Evolutionary conservation across 768 basidiomycete genomes (phyloP).

Genomic region (Lentinula detonsa): DNA sequence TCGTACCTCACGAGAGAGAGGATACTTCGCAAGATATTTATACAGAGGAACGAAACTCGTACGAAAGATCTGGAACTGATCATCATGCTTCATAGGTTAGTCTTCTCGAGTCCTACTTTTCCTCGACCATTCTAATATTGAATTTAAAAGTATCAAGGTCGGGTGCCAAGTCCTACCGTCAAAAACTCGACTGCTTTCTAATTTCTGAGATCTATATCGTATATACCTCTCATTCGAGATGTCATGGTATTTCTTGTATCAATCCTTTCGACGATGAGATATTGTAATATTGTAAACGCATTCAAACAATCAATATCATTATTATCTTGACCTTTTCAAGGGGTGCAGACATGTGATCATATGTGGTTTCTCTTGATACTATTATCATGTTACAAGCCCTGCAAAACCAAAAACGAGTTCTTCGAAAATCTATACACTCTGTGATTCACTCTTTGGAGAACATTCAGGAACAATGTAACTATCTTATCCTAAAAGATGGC

Average conservation of each 20-base stretch:
- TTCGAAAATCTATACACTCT: conserved; percentile 45
- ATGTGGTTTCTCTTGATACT: too few species aligned
- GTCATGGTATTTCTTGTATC: too few species aligned
- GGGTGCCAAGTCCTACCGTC: background rate
- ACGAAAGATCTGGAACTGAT: conserved; percentile 17
- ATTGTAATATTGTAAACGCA: background rate
- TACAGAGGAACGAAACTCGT: conserved; percentile 27
- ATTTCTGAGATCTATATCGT: too few species aligned
- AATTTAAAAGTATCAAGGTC: background rate
- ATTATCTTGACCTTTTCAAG: too few species aligned
- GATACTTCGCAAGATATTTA: conserved; percentile 11
- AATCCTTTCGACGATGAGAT: background rate
- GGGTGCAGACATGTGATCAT: background rate
- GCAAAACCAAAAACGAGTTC: conserved; percentile 44
- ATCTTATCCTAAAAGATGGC: background rate
- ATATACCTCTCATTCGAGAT: too few species aligned
- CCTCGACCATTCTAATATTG: background rate
- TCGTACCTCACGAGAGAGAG: conserved; percentile 16
- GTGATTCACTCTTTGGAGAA: conserved; percentile 41
- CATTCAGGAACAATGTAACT: conserved; percentile 58
- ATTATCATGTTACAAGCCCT: conserved; percentile 14
- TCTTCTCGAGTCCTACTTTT: background rate
- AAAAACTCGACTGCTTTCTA: background rate
- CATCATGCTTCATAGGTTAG: conserved; percentile 17
- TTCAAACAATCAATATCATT: too few species aligned